Base-by-base conservation (phyloP, 495 filamentous ascomycete species). In the Aspergillus campestris region DNA sequence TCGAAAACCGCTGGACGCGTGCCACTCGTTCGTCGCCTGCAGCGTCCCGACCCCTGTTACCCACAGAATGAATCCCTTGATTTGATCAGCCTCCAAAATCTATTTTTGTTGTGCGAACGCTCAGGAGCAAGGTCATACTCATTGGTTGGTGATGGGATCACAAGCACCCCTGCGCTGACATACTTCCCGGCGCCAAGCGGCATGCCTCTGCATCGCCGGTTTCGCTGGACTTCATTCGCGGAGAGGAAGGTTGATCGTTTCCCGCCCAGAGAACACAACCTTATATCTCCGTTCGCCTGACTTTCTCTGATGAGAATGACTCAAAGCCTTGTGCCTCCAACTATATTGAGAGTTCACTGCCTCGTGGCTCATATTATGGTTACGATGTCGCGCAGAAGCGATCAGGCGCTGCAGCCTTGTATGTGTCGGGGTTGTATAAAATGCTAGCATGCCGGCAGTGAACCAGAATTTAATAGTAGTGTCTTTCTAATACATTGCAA, bases 91-190 rank as follows among this genome's bases (percentile, higher is more conserved):
- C 18, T 24, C 18, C 18, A 24, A 24, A 24, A 24, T 24, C 4
- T 24, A 24, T 24, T 24, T 24, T 24, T 4, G 18, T 24, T 24
- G 18, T 24, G 18, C 18, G 18, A 24, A 24, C 18, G 18, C 18
- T 24, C 18, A 24, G 18, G 18, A 24, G 18, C n/a, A 24, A 24
- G 18, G 18, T 24, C 18, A 24, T 24, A 24, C 18, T 24, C 18
- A 24, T 24, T 24, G 18, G 18, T 24, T 24, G 18, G 2, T 50
- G 28, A 50, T 52, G 52, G 53, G 55, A 47, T 54, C 51, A 58
- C 51, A 52, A 52, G 55, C 48, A 47, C 35, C 48, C 12, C 45
- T 34, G 51, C 45, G 50, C 49, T 56, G 53, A 56, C 11, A 36
- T 48, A 34, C 13, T 34, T 45, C 14, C 37, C 11, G 28, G 34